phyloP scores from a whole-genome alignment of 2,329 filamentous ascomycete species.

The Fusarium domesticum region DNA sequence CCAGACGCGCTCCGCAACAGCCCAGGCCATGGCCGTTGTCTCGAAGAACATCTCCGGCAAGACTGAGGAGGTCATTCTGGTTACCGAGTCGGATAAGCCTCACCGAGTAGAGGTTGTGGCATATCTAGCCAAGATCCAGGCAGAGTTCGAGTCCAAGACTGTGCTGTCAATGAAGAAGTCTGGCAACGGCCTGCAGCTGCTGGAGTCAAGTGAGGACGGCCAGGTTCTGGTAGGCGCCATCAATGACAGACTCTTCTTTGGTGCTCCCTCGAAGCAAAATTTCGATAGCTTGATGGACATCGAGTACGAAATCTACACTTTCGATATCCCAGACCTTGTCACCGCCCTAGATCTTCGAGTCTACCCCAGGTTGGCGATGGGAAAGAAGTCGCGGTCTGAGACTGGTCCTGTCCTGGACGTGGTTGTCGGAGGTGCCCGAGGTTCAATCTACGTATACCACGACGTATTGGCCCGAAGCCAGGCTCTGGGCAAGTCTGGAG shows the following conservation, averaged over 20 bases:
- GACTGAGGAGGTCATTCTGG: conserved; percentile 45
- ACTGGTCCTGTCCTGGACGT: conserved; percentile 59
- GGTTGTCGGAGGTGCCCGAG: conserved; percentile 71
- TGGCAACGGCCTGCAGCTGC: conserved; percentile 38
- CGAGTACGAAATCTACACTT: conserved; percentile 55
- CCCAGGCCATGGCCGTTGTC: conserved; percentile 46
- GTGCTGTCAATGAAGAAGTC: conserved; percentile 38
- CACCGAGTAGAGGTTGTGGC: conserved; percentile 41
- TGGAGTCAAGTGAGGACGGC: conserved; percentile 52
- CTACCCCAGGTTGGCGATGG: conserved; percentile 19
- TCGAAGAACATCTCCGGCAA: conserved; percentile 35
- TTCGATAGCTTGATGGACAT: conserved; percentile 27
- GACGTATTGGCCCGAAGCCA: conserved; percentile 64
- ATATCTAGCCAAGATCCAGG: conserved; percentile 39
- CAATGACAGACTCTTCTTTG: conserved; percentile 38
- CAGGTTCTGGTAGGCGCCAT: conserved; percentile 50
- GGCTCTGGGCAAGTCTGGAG: conserved; percentile 37
- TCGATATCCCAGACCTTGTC: conserved; percentile 61
- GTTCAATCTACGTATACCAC: conserved; percentile 77
- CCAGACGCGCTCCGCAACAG: conserved; percentile 40
- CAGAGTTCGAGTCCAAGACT: conserved; percentile 32
- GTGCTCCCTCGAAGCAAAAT: conserved; percentile 24
- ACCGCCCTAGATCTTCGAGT: conserved; percentile 64
- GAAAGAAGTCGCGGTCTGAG: conserved; percentile 27
- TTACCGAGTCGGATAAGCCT: conserved; percentile 43